phyloP scores from a whole-genome alignment of 805 yeast genomes.

The Candida jianshihensis region DNA sequence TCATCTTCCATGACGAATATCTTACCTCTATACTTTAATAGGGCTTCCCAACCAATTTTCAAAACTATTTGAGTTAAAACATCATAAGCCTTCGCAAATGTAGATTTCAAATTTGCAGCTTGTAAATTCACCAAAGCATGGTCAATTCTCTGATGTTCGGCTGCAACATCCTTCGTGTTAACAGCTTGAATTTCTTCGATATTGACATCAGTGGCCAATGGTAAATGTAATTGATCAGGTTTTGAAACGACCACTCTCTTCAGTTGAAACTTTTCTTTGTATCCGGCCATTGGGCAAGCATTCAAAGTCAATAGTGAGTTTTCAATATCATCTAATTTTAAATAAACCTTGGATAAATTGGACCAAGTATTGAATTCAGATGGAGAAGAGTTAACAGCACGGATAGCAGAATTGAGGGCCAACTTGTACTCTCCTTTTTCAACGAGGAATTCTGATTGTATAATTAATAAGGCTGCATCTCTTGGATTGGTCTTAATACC shows the following conservation, averaged over 20 bases:
- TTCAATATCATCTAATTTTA: conserved; percentile 58
- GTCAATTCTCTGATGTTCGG: conserved; percentile 61
- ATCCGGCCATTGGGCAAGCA: conserved; percentile 72
- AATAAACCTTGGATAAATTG: conserved; percentile 54
- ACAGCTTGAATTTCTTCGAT: conserved; percentile 61
- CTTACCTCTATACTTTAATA: conserved; percentile 50
- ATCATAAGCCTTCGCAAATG: conserved; percentile 51
- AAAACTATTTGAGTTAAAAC: conserved; percentile 60
- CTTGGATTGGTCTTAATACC: conserved; percentile 45
- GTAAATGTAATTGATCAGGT: conserved; percentile 57
- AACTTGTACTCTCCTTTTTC: conserved; percentile 46
- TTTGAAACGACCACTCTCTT: conserved; percentile 51
- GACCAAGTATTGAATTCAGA: conserved; percentile 75
- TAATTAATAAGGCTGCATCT: conserved; percentile 45
- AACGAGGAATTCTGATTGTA: conserved; percentile 53
- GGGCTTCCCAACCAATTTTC: conserved; percentile 65
- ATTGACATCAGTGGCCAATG: conserved; percentile 69
- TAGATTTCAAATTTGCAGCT: conserved; percentile 58
- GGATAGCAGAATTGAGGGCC: conserved; percentile 52
- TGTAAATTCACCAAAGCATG: conserved; percentile 56
- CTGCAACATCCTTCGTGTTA: conserved; percentile 56
- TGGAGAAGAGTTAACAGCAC: conserved; percentile 66
- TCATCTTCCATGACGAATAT: conserved; percentile 68
- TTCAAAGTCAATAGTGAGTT: conserved; percentile 66
- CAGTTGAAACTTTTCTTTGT: conserved; percentile 58